Percentiles rank a stretch among this genome's conserved stretches.
Conservation (phyloP, 495 filamentous ascomycete genomes). For the Letharia columbiana region DNA sequence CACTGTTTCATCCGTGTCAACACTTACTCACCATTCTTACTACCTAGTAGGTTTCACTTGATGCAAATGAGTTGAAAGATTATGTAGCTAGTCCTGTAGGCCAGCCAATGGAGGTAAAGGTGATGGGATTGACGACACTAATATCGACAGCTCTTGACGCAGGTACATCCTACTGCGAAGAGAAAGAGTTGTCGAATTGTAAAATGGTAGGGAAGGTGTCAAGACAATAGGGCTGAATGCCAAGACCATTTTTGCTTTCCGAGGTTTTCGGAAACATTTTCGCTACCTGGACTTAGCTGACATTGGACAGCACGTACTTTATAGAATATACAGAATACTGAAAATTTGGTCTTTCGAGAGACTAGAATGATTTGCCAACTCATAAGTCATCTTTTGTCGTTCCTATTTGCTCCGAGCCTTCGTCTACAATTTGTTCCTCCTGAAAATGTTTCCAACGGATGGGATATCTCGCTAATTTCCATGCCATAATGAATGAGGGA, state of each 20-base stretch:
- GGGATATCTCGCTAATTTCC: neutral
- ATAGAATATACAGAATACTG: neutral
- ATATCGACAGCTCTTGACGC: neutral
- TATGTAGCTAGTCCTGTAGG: neutral
- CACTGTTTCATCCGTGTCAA: neutral
- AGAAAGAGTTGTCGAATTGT: neutral
- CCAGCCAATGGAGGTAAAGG: neutral
- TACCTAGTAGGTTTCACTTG: neutral
- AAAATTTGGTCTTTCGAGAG: neutral
- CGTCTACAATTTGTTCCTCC: neutral
- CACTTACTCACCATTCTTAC: conserved; percentile 6
- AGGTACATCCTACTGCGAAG: too few relatives aligned
- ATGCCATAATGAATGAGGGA: neutral
- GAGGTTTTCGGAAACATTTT: neutral
- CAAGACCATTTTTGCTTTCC: neutral
- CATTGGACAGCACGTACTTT: neutral
- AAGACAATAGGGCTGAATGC: conserved; percentile 1
- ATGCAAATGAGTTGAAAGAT: neutral
- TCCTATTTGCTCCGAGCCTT: neutral
- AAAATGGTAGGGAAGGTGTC: too few relatives aligned
- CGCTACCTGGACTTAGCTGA: neutral
- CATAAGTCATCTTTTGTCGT: neutral
- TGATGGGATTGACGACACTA: neutral
- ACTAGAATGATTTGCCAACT: neutral
- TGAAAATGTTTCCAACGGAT: neutral